phyloP scores from a whole-genome alignment of 257 asterid genomes.

The Solanum paucissectum region DNA sequence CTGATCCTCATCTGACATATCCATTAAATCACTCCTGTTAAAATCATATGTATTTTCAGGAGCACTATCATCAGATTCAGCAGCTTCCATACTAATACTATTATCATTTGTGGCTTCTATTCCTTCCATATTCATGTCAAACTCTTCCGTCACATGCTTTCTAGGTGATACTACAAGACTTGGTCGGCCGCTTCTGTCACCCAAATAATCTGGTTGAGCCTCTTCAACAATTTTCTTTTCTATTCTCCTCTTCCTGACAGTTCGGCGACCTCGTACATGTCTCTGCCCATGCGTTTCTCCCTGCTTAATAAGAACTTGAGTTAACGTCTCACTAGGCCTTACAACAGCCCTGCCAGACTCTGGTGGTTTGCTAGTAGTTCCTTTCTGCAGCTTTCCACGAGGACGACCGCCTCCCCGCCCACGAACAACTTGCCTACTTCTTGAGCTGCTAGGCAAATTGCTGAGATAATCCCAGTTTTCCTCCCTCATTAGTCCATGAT shows the following conservation, averaged over 20 bases:
- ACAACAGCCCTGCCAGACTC: constrained; percentile 28
- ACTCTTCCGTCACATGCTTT: constrained; percentile 11
- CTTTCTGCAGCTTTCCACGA: constrained; percentile 49
- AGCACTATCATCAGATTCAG: constrained; percentile 37
- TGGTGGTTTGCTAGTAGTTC: constrained; percentile 19
- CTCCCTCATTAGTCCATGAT: constrained; percentile 35
- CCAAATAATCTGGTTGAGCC: constrained; percentile 17
- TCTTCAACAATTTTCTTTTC: constrained; percentile 37
- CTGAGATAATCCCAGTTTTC: constrained; percentile 37
- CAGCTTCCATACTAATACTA: constrained; percentile 43
- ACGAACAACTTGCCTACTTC: constrained; percentile 37
- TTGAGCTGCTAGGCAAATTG: constrained; percentile 38
- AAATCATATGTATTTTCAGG: constrained; percentile 17
- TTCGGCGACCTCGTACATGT: constrained; percentile 71
- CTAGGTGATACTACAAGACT: constrained; percentile 21
- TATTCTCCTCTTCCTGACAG: constrained; percentile 54
- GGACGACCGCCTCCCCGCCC: constrained; percentile 66
- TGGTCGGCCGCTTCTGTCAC: constrained; percentile 14
- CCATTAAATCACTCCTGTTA: constrained; percentile 34
- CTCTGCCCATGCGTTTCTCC: constrained; percentile 53
- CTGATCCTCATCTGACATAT: constrained; percentile 51
- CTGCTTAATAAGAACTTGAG: constrained; percentile 51
- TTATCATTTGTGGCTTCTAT: constrained; percentile 20
- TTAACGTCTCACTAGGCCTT: constrained; percentile 36
- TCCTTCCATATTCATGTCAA: constrained; percentile 12